Evolutionary conservation across 306 rosid genomes (phyloP), one percentile per base, ranked within the genome.

Genomic region (Pyrus pyrifolia): DNA sequence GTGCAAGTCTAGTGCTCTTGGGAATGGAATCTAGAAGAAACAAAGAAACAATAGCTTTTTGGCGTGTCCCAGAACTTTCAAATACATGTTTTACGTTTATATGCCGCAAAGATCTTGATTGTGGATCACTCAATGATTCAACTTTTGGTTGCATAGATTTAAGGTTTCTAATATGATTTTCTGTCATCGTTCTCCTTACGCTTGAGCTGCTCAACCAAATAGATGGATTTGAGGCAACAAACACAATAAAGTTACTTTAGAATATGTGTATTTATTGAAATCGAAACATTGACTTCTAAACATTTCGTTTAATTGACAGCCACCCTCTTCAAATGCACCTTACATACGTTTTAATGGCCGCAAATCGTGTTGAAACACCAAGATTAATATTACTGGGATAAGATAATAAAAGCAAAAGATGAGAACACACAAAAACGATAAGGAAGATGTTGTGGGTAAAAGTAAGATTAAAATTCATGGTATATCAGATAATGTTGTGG

Each of bases 181-280:
- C 9, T 53, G 4, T n/a, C 11, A 30, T 40, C 4, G 11, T 67
- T 21, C 3, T 70, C 3, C 49, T 46, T 22, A 15, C 31, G 11
- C 35, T 31, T 4, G 35, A 31, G 6, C 35, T 31, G 4, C 35
- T 31, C 35, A 31, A 31, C 35, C 35, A 31, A 31, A 5, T 4
- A 0, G 35, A 31, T 31, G 35, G 35, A 31, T 4, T 96, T 89
- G 99, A 96, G 85, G 99, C 99, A 83, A 91, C 99, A 42, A 92
- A 92, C 76, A 92, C 89, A 90, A 93, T 96, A 85, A 92, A 96
- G 93, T 98, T 96, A 78, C 75, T 22, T 11, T 14, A 46, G 12
- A 58, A 21, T 5, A 66, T 72, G 70, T 58, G 23, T 46, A 46
- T 71, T 49, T 15, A 70, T 52, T 33, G 42, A n/a, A 35, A 46